phyloP scores from a whole-genome alignment of 371 early-diverging fungal species.

The Mortierella sp. region DNA sequence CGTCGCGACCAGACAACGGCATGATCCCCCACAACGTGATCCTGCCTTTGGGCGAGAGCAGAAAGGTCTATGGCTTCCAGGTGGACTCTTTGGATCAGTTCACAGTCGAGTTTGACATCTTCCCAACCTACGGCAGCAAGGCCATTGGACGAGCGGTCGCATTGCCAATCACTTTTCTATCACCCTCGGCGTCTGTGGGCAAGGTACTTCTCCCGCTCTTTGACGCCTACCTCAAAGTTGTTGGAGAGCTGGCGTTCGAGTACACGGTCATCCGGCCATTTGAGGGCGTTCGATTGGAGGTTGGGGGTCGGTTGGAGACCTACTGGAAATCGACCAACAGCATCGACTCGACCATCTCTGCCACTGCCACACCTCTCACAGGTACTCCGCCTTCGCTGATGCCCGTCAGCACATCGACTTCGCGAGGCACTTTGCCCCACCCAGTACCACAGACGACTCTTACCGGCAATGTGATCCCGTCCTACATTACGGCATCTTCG shows the following conservation, averaged over 20 bases:
- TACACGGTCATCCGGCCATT: conserved; percentile 90
- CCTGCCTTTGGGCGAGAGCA: conserved; percentile 87
- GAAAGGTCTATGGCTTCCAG: conserved; percentile 86
- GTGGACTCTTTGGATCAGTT: conserved; percentile 82
- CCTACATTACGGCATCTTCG: conserved; percentile 87
- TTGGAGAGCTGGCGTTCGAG: conserved; percentile 91
- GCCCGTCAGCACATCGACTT: conserved; percentile 36
- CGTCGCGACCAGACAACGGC: conserved; percentile 88
- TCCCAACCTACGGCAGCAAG: conserved; percentile 95
- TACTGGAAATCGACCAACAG: conserved; percentile 96
- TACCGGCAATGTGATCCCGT: conserved; percentile 65
- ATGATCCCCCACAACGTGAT: conserved; percentile 93
- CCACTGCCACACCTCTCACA: conserved; percentile 27
- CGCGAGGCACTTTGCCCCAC: conserved; percentile 37
- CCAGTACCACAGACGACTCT: conserved; percentile 46
- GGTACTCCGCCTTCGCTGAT: conserved; percentile 26
- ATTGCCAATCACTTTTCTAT: conserved; percentile 76
- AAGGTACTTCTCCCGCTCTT: conserved; percentile 78
- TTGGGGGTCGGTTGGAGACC: conserved; percentile 95
- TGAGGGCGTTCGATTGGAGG: conserved; percentile 85
- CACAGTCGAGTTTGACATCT: conserved; percentile 91
- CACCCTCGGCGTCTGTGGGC: conserved; percentile 47
- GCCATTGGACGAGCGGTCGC: conserved; percentile 92
- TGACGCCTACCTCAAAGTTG: conserved; percentile 88
- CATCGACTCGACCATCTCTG: conserved; percentile 58